Evolutionary conservation across 2,329 filamentous ascomycete species (phyloP), one percentile per base, ranked within the genome.

Genomic region (Elsinoe australis): DNA sequence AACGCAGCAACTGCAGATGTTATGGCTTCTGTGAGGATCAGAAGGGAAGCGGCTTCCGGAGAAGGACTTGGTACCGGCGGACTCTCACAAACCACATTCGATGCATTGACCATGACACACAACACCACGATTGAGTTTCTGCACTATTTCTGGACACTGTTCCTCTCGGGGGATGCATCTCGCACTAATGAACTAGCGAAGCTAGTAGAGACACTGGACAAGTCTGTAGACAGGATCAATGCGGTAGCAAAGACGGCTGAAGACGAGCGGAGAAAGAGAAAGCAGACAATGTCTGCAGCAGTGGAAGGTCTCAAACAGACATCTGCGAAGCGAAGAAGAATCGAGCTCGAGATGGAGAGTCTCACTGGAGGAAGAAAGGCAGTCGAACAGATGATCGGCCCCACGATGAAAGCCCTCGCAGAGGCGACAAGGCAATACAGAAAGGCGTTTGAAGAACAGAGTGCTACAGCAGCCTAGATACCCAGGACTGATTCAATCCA

Each of bases 91-190:
- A 47, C 64, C 2, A 68, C 80, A 1, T 80, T 79, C 54, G 80
- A 84, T 55, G 75, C 75, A 14, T 61, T 85, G n/a, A 73, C 71
- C 9, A 73, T 85, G 49, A 95, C 90, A 0, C 88, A 96, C 63
- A 89, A 89, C 47, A 98, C 92, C 0, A 94, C 87, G 0, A 83
- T 86, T 29, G 92, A 98, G 61, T 98, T 96, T 59, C 71, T 98
- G n/a, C 86, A 90, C 58, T 94, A 96, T 64, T 98, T 98, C 70
- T 98, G 90, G 90, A 77, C 79, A 26, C 81, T 89, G 0, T 98
- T 94, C 60, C 74, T 94, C 19, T 95, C 89, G 0, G 90, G 89
- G 10, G 87, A 95, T 60, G 82, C 87, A 51, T 55, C 58, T 3
- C 82, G 87, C 26, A 86, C 87, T 0, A 74, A 75, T 33, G 90